Evolutionary conservation across 2,329 filamentous ascomycete species (phyloP).

Genomic region (Ceratocystis cubensis): DNA sequence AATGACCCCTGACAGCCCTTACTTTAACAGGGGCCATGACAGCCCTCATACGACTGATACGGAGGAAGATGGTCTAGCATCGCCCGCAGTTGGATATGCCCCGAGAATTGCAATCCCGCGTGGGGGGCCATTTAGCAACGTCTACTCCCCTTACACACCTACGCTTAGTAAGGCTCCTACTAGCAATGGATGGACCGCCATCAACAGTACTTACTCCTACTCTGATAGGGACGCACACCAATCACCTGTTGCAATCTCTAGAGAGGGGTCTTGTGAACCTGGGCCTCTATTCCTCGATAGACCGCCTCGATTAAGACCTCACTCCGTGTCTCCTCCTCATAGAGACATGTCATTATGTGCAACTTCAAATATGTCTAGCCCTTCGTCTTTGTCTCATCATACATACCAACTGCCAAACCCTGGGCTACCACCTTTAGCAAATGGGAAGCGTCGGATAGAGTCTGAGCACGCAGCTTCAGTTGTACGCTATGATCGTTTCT

Average conservation of each 20-base stretch:
- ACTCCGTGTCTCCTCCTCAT: slow-evolving; percentile 9
- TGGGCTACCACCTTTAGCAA: neutral
- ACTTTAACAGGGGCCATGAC: slow-evolving; percentile 4
- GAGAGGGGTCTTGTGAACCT: slow-evolving; percentile 15
- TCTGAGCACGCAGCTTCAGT: slow-evolving; percentile 12
- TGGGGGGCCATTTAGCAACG: neutral
- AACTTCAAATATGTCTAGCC: neutral
- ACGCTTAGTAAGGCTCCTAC: slow-evolving; percentile 2
- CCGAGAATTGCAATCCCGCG: neutral
- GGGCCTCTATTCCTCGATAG: neutral
- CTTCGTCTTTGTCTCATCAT: neutral
- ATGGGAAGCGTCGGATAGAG: slow-evolving; percentile 17
- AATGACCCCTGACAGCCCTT: slow-evolving; percentile 12
- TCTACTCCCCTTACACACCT: neutral
- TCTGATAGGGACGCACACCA: neutral
- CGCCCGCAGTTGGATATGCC: neutral
- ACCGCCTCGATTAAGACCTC: slow-evolving; percentile 6
- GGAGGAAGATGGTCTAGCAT: slow-evolving; percentile 29
- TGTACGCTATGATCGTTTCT: slow-evolving; percentile 10
- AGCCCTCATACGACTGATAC: slow-evolving; percentile 33
- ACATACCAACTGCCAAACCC: neutral
- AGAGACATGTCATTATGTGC: neutral
- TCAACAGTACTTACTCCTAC: neutral
- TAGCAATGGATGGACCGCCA: slow-evolving; percentile 14
- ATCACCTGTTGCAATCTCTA: slow-evolving; percentile 13